These are phyloP conservation scores for Marasmius fiardii DNA, from an alignment of 1,284 basidiomycete genomes.

Conservation along the genomic window DNA sequence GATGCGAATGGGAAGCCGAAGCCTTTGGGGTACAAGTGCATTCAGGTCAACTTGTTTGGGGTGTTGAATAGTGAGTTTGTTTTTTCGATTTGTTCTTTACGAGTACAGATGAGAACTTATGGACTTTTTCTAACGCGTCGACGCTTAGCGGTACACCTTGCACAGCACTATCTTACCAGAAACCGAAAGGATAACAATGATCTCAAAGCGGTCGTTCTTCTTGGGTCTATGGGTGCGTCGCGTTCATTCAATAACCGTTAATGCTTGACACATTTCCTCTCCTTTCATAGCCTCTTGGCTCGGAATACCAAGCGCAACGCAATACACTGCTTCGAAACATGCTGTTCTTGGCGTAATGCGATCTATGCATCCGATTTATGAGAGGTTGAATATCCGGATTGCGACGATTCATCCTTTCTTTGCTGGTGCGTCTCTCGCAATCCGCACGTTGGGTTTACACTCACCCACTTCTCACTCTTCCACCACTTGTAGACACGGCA, in stretches of 20 bases:
- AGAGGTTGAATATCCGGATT: conserved; percentile 39
- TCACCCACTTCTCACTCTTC: background rate
- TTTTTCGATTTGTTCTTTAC: background rate
- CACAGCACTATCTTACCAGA: conserved; percentile 44
- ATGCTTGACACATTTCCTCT: conserved; percentile 6
- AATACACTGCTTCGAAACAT: conserved; percentile 53
- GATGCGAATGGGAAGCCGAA: conserved; percentile 35
- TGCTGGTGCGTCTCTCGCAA: conserved; percentile 31
- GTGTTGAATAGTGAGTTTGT: conserved; percentile 48
- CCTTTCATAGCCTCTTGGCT: conserved; percentile 44
- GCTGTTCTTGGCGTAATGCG: conserved; percentile 54
- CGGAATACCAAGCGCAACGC: conserved; percentile 37
- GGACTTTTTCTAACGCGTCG: no score
- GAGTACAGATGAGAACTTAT: background rate
- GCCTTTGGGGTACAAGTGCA: conserved; percentile 41
- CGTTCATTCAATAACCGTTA: background rate
- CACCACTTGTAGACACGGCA: conserved; percentile 35
- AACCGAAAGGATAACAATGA: conserved; percentile 27
- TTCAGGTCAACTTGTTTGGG: conserved; percentile 52
- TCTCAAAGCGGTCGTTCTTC: conserved; percentile 47
- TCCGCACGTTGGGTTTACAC: background rate
- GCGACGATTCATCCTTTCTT: conserved; percentile 52
- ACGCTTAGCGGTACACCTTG: conserved; percentile 44
- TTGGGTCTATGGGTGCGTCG: conserved; percentile 51
- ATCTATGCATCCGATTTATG: conserved; percentile 35